These are phyloP conservation scores for Rubia tinctorum DNA, from an alignment of 305 asterid species.

Conservation along the genomic window DNA sequence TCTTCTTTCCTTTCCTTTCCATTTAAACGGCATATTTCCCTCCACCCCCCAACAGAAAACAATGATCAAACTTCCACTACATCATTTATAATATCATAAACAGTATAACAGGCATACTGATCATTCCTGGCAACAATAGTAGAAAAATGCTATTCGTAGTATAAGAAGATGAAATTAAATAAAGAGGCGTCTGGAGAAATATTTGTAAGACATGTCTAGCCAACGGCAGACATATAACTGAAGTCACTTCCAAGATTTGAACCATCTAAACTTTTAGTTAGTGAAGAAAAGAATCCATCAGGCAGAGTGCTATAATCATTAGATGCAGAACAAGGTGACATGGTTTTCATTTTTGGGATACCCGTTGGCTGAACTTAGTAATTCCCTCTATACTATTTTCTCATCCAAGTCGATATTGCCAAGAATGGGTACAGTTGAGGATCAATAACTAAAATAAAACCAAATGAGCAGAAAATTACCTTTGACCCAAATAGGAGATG, in stretches of 20 bases:
- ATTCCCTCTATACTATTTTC: background rate
- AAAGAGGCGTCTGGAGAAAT: background rate
- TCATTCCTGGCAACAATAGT: background rate
- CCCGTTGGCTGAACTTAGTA: background rate
- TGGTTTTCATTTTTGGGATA: background rate
- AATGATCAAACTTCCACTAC: background rate
- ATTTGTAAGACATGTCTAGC: background rate
- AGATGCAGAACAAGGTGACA: background rate
- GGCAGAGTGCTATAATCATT: background rate
- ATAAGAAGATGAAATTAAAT: background rate
- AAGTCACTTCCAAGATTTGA: background rate
- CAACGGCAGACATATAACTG: background rate
- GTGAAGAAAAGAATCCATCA: background rate
- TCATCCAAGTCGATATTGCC: background rate
- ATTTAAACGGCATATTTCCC: background rate
- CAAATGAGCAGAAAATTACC: conserved; percentile 29
- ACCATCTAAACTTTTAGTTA: background rate
- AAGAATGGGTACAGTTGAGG: background rate
- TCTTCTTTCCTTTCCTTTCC: background rate
- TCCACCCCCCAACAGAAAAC: background rate
- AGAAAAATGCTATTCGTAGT: background rate
- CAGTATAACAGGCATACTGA: background rate
- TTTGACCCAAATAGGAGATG: conserved; percentile 70
- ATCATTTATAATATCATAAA: background rate
- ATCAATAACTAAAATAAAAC: background rate